Evolutionary conservation across 2,329 filamentous ascomycete genomes (phyloP).

Genomic region (Bertia moriformis): DNA sequence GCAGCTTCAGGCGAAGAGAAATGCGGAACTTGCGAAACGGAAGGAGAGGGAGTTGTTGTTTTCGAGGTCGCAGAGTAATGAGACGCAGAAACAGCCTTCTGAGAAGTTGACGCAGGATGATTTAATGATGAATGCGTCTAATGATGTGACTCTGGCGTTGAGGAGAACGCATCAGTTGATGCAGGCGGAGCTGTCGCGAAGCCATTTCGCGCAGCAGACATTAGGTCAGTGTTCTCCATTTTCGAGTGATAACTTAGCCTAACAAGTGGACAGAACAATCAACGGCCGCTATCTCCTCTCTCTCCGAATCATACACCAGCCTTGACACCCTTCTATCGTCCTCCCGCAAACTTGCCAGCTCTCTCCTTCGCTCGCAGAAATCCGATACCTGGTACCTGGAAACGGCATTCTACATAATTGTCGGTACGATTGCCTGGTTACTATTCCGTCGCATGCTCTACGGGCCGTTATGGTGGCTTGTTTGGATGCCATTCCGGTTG

Average conservation of each 20-base stretch:
- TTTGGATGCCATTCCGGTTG: slow-evolving; percentile 68
- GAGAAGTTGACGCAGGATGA: not conserved
- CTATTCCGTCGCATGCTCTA: slow-evolving; percentile 74
- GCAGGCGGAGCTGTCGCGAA: slow-evolving; percentile 68
- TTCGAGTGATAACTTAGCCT: not conserved
- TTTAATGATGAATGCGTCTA: not conserved
- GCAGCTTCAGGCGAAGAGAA: slow-evolving; percentile 61
- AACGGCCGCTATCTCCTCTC: slow-evolving; percentile 64
- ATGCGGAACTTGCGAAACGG: not conserved
- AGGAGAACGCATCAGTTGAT: slow-evolving; percentile 78
- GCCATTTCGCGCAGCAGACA: slow-evolving; percentile 79
- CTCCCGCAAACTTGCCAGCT: slow-evolving; percentile 61
- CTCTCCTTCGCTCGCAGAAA: slow-evolving; percentile 76
- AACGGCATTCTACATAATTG: slow-evolving; percentile 71
- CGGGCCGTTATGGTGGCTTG: slow-evolving; percentile 77
- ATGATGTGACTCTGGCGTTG: slow-evolving; percentile 60
- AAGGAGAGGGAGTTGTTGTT: slow-evolving; percentile 62
- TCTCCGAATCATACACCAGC: slow-evolving; percentile 68
- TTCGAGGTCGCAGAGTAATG: slow-evolving; percentile 20
- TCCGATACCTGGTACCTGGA: slow-evolving; percentile 96
- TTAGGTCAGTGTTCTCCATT: slow-evolving; percentile 42
- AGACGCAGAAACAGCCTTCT: not conserved
- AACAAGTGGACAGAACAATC: slow-evolving; percentile 21
- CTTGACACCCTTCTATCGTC: slow-evolving; percentile 65
- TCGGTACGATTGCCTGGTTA: slow-evolving; percentile 69